Evolutionary conservation across 2,329 filamentous ascomycete genomes (phyloP), one percentile per base, ranked within the genome.

Genomic region (Tolypocladium cylindrosporum): DNA sequence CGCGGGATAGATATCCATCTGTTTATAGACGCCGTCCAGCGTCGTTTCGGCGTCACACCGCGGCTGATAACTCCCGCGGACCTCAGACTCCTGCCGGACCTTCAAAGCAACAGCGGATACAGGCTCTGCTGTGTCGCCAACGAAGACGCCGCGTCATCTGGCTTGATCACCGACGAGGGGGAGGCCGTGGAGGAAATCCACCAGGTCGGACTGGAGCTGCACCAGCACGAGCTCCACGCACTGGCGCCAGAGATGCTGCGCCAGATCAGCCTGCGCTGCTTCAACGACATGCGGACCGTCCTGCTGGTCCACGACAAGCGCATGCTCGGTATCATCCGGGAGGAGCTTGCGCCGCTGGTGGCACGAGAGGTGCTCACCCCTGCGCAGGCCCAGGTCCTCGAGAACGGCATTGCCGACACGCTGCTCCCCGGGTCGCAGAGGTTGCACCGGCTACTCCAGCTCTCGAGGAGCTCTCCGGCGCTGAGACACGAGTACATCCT

Each of bases 291-390:
- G 61, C 68, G 73, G 0, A 76, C 73, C 0, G 64, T 76, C 7
- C 61, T 75, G 11, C 60, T 77, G 1, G 68, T 73, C 1, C 74
- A 76, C 58, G 74, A 77, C 61, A 76, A 77, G 59, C 69, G 74
- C 3, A 74, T 76, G 71, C 62, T 76, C 1, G 72, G 72, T 10
- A 67, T 76, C 13, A 60, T 76, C 4, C 67, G 61, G 40, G 68
- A 73, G 54, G 72, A 76, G 56, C 58, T 73, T 0, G 56, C 60
- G 4, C n/a, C 50, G 0, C 56, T 76, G 7, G 58, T 70, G 4
- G 57, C 39, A 1, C 63, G 64, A 1, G 24, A 57, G 1, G 66
- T 69, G 1, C 55, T 75, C 6, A 71, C 66, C 0, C 16, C 58
- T 1, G 55, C 14, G 0, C 70, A 75, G 57, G 70, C 62, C 1